These are phyloP conservation scores for Gaeumannomyces sp. DNA, from an alignment of 2,329 filamentous ascomycete genomes.

Conservation along the genomic window DNA sequence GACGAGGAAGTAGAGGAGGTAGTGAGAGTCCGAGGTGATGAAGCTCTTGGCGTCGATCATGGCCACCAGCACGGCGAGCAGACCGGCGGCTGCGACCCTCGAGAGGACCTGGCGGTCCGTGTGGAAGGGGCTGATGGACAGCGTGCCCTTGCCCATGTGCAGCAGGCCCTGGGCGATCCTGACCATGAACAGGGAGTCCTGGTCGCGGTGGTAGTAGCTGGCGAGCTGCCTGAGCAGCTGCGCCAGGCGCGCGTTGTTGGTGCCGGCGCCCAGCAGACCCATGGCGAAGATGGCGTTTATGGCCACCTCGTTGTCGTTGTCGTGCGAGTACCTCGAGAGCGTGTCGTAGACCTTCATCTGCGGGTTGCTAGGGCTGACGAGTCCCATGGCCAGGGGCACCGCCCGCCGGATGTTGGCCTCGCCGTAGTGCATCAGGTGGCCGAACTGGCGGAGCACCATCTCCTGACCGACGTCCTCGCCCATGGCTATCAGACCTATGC, in stretches of 20 bases:
- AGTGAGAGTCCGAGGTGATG: conserved; percentile 64
- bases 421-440: conserved; percentile 98
- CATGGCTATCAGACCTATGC: conserved; percentile 92
- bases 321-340: conserved; percentile 92
- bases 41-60: conserved; percentile 94
- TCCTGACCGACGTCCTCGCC: conserved; percentile 97
- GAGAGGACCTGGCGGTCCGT: conserved; percentile 95
- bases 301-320: conserved; percentile 96
- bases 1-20: conserved; percentile 94
- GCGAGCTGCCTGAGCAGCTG: conserved; percentile 91
- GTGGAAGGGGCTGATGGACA: conserved; percentile 97
- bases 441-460: conserved; percentile 96
- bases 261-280: conserved; percentile 93
- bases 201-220: conserved; percentile 96
- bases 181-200: conserved; percentile 97
- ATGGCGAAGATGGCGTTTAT: conserved; percentile 99
- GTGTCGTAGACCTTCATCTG: conserved; percentile 99
- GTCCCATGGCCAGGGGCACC: conserved; percentile 91
- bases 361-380: conserved; percentile 94
- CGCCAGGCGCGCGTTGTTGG: conserved; percentile 94
- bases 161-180: conserved; percentile 94
- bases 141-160: conserved; percentile 98
- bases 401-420: conserved; percentile 95
- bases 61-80: conserved; percentile 83
- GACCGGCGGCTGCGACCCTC: conserved; percentile 78